Evolutionary conservation across 2,329 filamentous ascomycete genomes (phyloP).

Genomic region (Macroventuria anomochaeta): DNA sequence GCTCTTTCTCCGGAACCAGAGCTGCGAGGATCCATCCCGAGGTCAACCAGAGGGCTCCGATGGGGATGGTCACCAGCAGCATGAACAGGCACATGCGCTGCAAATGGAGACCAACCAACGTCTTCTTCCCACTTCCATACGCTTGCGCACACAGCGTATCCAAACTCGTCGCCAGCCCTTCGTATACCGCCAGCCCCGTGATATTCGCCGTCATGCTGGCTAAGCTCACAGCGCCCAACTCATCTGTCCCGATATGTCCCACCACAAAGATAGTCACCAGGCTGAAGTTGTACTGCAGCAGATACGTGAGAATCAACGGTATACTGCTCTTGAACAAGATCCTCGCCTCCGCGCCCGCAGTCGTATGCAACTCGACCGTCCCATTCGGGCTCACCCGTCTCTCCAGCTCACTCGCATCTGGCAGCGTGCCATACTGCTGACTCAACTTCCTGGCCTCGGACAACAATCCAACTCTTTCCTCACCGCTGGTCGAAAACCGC

Average conservation of each 20-base stretch:
- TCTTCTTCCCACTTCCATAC: constrained; percentile 57
- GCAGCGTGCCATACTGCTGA: constrained; percentile 37
- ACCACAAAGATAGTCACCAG: constrained; percentile 61
- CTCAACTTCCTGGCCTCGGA: constrained; percentile 25
- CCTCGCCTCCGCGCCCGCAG: constrained; percentile 38
- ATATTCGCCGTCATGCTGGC: constrained; percentile 63
- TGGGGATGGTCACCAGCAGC: constrained; percentile 55
- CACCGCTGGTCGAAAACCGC: constrained; percentile 39
- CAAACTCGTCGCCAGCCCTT: constrained; percentile 60
- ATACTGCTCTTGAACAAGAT: constrained; percentile 53
- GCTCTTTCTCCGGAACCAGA: constrained; percentile 56
- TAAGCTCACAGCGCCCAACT: constrained; percentile 60
- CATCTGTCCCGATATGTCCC: constrained; percentile 60
- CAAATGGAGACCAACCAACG: constrained; percentile 59
- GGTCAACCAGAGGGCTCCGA: constrained; percentile 58
- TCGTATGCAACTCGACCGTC: constrained; percentile 32
- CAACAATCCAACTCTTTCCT: constrained; percentile 36
- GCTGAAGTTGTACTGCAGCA: constrained; percentile 61
- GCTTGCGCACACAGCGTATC: constrained; percentile 61
- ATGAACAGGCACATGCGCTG: constrained; percentile 62
- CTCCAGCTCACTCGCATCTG: constrained; percentile 37
- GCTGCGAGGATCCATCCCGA: constrained; percentile 56
- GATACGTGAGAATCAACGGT: constrained; percentile 61
- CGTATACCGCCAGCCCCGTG: constrained; percentile 58
- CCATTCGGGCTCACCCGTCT: constrained; percentile 33